These are phyloP conservation scores for Pinus albicaulis DNA, from an alignment of 75 land plant genomes.

Conservation along the genomic window DNA sequence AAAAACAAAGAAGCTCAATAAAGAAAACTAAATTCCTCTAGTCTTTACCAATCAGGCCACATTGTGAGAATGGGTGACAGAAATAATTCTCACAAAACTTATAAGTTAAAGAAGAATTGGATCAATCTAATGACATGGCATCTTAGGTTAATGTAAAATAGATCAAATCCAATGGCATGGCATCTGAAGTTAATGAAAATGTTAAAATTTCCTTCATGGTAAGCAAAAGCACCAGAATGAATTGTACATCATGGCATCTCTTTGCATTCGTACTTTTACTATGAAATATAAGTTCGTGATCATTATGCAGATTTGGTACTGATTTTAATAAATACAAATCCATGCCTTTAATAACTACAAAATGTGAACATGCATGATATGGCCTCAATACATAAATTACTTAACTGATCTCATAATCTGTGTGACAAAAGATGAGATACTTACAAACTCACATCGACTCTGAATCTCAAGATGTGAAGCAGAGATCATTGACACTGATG, in stretches of 20 bases:
- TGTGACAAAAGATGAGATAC: neutral
- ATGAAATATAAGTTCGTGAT: neutral
- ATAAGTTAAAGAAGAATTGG: too few relatives aligned
- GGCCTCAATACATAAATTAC: neutral
- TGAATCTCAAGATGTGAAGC: neutral
- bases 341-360: neutral
- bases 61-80: too few relatives aligned
- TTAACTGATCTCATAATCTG: neutral
- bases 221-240: neutral
- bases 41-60: too few relatives aligned
- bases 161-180: too few relatives aligned
- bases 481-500: neutral
- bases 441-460: neutral
- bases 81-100: too few relatives aligned
- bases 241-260: neutral
- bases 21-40: too few relatives aligned
- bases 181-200: neutral
- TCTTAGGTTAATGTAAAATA: too few relatives aligned
- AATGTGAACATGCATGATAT: neutral
- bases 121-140: too few relatives aligned
- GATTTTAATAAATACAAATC: conserved; percentile 6
- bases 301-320: neutral
- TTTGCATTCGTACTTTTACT: neutral
- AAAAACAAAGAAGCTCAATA: too few relatives aligned
- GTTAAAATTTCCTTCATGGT: neutral